These are phyloP conservation scores for Leptodontidium sp. DNA, from an alignment of 2,329 filamentous ascomycete species.

Conservation along the genomic window DNA sequence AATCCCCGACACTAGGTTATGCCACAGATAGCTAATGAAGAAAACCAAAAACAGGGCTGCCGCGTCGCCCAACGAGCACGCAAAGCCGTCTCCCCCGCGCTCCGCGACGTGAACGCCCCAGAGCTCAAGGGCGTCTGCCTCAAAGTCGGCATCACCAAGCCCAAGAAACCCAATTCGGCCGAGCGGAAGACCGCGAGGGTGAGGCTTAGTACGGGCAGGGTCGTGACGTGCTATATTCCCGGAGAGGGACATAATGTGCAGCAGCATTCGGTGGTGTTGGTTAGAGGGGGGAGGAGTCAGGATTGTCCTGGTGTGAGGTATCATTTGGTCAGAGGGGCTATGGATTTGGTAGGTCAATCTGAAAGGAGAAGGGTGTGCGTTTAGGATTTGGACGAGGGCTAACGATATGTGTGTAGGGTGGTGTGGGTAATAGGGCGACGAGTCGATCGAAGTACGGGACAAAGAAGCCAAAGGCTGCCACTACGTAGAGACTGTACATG, in stretches of 20 bases:
- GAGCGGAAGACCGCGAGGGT: constrained; percentile 96
- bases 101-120: constrained; percentile 73
- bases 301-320: constrained; percentile 99
- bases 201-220: constrained; percentile 82
- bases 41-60: constrained; percentile 67
- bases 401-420: constrained; percentile 67
- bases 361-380: neutral
- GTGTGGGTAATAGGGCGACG: constrained; percentile 83
- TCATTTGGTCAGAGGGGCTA: constrained; percentile 86
- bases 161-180: constrained; percentile 99
- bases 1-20: neutral
- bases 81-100: constrained; percentile 86
- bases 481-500: constrained; percentile 22
- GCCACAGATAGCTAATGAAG: constrained; percentile 15
- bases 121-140: constrained; percentile 95
- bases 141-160: constrained; percentile 90
- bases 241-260: constrained; percentile 99
- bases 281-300: constrained; percentile 91
- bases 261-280: constrained; percentile 96
- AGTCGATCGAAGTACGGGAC: constrained; percentile 97
- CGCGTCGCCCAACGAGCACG: constrained; percentile 82
- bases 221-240: constrained; percentile 93
- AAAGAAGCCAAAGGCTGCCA: constrained; percentile 93
- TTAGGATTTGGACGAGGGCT: constrained; percentile 33
- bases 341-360: constrained; percentile 84